phyloP scores from a whole-genome alignment of 148 eudicot genomes.

The Linanthus parryae region DNA sequence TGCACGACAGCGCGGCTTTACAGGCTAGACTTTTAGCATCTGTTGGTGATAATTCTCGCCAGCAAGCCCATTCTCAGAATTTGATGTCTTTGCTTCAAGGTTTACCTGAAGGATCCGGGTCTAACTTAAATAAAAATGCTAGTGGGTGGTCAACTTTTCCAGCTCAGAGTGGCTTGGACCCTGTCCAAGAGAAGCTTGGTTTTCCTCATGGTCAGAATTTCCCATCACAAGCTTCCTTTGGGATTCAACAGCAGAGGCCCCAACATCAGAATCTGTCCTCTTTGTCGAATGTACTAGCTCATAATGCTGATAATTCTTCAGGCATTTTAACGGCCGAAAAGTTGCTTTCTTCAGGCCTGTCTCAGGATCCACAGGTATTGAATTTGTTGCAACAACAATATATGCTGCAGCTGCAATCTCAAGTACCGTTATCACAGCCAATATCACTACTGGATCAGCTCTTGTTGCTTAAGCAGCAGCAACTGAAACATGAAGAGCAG shows the following conservation, averaged over 20 bases:
- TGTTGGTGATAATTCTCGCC: conserved; percentile 33
- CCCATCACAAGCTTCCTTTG: conserved; percentile 47
- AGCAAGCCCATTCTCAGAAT: conserved; percentile 48
- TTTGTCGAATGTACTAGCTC: conserved; percentile 34
- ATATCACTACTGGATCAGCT: conserved; percentile 64
- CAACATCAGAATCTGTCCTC: conserved; percentile 55
- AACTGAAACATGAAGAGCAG: conserved; percentile 79
- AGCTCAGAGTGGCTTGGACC: conserved; percentile 43
- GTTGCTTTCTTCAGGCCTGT: conserved; percentile 54
- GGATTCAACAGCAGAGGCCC: conserved; percentile 53
- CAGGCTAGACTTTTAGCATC: conserved; percentile 44
- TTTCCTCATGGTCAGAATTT: conserved; percentile 46
- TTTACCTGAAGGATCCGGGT: conserved; percentile 46
- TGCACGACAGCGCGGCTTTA: conserved; percentile 31
- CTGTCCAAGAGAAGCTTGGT: conserved; percentile 52
- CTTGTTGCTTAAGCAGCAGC: conserved; percentile 73
- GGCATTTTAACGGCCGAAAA: conserved; percentile 41
- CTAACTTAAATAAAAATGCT: conserved; percentile 33
- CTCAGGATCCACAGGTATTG: conserved; percentile 71
- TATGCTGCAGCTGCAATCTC: conserved; percentile 67
- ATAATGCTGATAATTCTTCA: conserved; percentile 40
- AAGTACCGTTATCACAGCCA: conserved; percentile 49
- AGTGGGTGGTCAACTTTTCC: conserved; percentile 61
- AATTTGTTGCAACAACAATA: conserved; percentile 82
- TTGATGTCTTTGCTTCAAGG: conserved; percentile 68